Evolutionary conservation across 257 asterid species (phyloP).

Genomic region (Parsonsia alboflavescens): DNA sequence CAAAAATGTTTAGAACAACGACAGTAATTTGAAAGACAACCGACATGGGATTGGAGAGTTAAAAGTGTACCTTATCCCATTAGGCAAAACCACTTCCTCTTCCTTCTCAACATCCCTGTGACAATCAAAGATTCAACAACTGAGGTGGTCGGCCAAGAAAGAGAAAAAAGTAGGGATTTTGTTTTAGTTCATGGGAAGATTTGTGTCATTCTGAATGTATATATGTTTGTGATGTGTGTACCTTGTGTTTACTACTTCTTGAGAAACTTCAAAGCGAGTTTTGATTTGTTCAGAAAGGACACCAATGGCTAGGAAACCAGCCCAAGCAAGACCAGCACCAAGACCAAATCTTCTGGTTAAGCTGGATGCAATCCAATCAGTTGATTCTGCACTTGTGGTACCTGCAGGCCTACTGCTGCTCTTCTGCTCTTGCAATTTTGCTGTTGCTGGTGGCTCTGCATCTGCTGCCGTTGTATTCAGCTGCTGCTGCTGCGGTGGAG

Average conservation of each 20-base stretch:
- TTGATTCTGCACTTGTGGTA: conserved; percentile 46
- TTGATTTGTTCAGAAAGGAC: conserved; percentile 85
- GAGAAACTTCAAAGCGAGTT: conserved; percentile 74
- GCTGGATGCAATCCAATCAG: conserved; percentile 76
- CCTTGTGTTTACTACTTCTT: conserved; percentile 66
- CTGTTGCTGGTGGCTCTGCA: conserved; percentile 25
- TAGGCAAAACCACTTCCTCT: conserved; percentile 72
- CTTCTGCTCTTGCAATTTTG: conserved; percentile 30
- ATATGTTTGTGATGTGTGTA: conserved; percentile 2
- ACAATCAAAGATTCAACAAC: neutral
- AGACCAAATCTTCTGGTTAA: conserved; percentile 81
- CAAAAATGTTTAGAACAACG: neutral
- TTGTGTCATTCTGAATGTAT: neutral
- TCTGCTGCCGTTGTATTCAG: conserved; percentile 31
- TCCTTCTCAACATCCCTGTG: conserved; percentile 74
- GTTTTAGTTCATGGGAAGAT: neutral
- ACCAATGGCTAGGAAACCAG: conserved; percentile 68
- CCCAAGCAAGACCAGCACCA: conserved; percentile 95
- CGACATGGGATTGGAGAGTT: neutral
- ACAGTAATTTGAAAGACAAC: neutral
- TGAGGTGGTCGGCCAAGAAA: neutral
- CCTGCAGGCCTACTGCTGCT: conserved; percentile 16
- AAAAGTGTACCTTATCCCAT: conserved; percentile 59
- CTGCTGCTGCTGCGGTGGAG: conserved; percentile 28
- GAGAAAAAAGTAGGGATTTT: neutral